Evolutionary conservation across 306 rosid species (phyloP).

Genomic region (Parietaria judaica): DNA sequence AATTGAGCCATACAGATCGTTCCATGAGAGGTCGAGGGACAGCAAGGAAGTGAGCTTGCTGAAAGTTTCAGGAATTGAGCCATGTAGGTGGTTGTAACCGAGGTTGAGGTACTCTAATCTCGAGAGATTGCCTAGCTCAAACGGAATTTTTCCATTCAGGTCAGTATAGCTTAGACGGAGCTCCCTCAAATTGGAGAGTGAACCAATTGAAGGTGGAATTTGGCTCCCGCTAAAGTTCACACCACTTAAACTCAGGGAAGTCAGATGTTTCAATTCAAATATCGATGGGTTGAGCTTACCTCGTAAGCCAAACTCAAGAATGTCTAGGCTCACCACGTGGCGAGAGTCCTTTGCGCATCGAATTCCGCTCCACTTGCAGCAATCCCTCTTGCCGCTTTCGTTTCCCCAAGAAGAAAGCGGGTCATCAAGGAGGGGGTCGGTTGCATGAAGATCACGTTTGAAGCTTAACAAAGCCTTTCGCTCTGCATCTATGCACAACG

Average conservation of each 20-base stretch:
- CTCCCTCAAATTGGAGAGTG: not conserved
- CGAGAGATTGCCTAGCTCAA: not conserved
- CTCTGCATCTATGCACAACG: not conserved
- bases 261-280: not conserved
- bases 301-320: not conserved
- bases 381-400: not conserved
- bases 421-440: not conserved
- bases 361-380: constrained; percentile 5
- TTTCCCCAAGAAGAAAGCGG: constrained; percentile 4
- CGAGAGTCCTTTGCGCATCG: not conserved
- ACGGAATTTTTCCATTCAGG: not conserved
- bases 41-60: not conserved
- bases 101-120: not conserved
- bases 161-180: not conserved
- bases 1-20: no score
- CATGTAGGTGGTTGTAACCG: not conserved
- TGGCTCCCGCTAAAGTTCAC: no score
- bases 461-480: not conserved
- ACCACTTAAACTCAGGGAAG: not conserved
- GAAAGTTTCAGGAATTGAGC: not conserved
- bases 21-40: no score
- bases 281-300: not conserved
- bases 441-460: not conserved
- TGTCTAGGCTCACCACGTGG: not conserved
- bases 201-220: constrained; percentile 4